Evolutionary conservation across 2,329 filamentous ascomycete genomes (phyloP).

Genomic region (Fusarium sp.): DNA sequence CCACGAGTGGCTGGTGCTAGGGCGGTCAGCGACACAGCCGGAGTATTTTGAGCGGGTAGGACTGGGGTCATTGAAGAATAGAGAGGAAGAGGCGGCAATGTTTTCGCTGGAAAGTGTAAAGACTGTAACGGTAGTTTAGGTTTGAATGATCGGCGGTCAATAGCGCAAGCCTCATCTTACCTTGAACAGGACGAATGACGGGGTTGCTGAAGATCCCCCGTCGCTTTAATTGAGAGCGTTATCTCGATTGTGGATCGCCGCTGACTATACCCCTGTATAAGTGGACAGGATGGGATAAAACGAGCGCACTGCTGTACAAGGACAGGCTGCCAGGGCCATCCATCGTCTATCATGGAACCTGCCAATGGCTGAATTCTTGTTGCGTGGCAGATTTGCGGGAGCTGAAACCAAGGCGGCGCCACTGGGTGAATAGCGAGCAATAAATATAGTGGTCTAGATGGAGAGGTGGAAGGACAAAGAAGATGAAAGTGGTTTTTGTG

Average conservation of each 20-base stretch:
- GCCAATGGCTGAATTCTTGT: too few relatives aligned
- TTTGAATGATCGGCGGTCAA: not conserved
- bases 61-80: slow-evolving; percentile 6
- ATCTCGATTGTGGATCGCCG: slow-evolving; percentile 15
- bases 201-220: not conserved
- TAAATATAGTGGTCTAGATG: not conserved
- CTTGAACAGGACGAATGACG: not conserved
- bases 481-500: not conserved
- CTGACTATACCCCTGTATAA: not conserved
- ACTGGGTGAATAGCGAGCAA: not conserved
- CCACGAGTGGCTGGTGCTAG: slow-evolving; percentile 34
- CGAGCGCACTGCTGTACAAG: too few relatives aligned
- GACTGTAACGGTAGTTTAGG: slow-evolving; percentile 23
- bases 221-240: not conserved
- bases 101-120: slow-evolving; percentile 3
- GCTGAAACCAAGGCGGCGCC: slow-evolving; percentile 16
- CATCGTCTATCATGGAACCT: too few relatives aligned
- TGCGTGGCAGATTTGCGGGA: not conserved
- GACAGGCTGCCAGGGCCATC: too few relatives aligned
- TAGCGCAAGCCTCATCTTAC: not conserved
- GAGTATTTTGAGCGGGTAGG: slow-evolving; percentile 33
- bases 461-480: not conserved
- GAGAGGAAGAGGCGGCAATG: not conserved
- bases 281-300: slow-evolving; percentile 1
- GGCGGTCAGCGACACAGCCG: slow-evolving; percentile 16